A percentile compares a stretch with the other conserved stretches of the same genome.
Evolutionary conservation across 2,329 filamentous ascomycete species (phyloP).

Genomic region (Cadophora luteo-olivacea): DNA sequence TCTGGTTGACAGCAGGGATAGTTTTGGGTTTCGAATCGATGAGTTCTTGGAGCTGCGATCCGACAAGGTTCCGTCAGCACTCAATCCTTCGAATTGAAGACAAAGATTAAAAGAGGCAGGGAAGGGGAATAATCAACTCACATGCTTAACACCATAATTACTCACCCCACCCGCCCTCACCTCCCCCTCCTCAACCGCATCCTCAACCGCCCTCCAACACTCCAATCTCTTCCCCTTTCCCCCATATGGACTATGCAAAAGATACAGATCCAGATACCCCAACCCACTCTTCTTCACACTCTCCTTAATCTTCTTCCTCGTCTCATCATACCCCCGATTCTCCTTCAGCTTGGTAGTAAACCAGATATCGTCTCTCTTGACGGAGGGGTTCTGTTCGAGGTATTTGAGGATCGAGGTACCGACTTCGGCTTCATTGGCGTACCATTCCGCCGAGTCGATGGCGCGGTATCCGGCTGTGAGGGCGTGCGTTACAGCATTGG

Average conservation of each 20-base stretch:
- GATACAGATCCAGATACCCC: constrained; percentile 79
- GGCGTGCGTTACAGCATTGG: constrained; percentile 54
- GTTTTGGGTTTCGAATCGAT: constrained; percentile 54
- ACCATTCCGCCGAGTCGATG: constrained; percentile 61
- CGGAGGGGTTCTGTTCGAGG: constrained; percentile 55
- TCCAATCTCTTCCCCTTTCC: constrained; percentile 70
- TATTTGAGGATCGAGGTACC: constrained; percentile 69
- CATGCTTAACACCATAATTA: constrained; percentile 79
- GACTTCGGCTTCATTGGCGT: constrained; percentile 73
- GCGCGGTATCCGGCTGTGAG: constrained; percentile 57
- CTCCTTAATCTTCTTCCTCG: constrained; percentile 68
- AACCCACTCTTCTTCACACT: constrained; percentile 70
- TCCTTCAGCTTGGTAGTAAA: constrained; percentile 81
- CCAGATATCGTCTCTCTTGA: constrained; percentile 74
- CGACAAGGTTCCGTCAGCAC: background rate
- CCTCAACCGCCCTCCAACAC: constrained; percentile 79
- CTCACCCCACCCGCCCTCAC: constrained; percentile 75
- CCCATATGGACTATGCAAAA: constrained; percentile 81
- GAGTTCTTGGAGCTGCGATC: constrained; percentile 40
- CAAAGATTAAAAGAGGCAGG: background rate
- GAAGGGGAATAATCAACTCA: constrained; percentile 56
- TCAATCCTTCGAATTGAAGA: background rate
- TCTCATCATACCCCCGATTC: constrained; percentile 67
- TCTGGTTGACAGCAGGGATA: constrained; percentile 76
- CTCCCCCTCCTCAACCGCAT: constrained; percentile 76